Base-by-base conservation (phyloP, 176 grass and related monocot species). In the Aegilops umbellulata region DNA sequence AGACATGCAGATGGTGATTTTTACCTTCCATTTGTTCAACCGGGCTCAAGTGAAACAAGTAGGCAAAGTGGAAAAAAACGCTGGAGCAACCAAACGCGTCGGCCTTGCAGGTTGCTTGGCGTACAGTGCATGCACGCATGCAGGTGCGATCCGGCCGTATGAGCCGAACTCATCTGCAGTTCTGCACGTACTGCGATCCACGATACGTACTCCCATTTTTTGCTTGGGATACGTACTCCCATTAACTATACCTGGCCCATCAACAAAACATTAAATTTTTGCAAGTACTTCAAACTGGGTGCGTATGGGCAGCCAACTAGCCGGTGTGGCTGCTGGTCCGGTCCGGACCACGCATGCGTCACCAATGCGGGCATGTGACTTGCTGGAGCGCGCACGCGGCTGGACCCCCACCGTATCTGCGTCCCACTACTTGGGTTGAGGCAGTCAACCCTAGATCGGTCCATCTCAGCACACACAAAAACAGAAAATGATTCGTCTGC, bases 291-390 rank as follows among this genome's bases (percentile, higher is more conserved):
- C 0, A 8, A 14, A 71, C 22, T 11, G 2, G 20, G 7, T 58
- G 38, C 23, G 42, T 51, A 75, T 75, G 72, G 72, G 77, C 23
- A 36, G 51, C 34, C n/a, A 11, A 23, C 35, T 6, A 30, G 17
- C 78, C 23, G 39, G 77, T 63, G 6, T 7, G 10, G 36, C 6
- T 42, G 39, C 70, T 26, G 70, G 42, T 47, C 42, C 72, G 72
- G 26, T 75, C 72, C 72, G 42, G 72, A 75, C 72, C 72, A 75
- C 25, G 72, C 72, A 75, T 75, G 72, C 51, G 72, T 75, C 72
- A 75, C 72, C 23, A 75, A 75, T 61, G 60, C 22, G 3, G 60
- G 78, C 78, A 66, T 66, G 78, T 80, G 78, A 46, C 49, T 2
- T 24, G 77, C 77, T 42, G 60, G 20, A n/a, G 8, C 69, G 1